These are phyloP conservation scores for Henckelia pumila DNA, from an alignment of 257 asterid genomes.

Conservation along the genomic window DNA sequence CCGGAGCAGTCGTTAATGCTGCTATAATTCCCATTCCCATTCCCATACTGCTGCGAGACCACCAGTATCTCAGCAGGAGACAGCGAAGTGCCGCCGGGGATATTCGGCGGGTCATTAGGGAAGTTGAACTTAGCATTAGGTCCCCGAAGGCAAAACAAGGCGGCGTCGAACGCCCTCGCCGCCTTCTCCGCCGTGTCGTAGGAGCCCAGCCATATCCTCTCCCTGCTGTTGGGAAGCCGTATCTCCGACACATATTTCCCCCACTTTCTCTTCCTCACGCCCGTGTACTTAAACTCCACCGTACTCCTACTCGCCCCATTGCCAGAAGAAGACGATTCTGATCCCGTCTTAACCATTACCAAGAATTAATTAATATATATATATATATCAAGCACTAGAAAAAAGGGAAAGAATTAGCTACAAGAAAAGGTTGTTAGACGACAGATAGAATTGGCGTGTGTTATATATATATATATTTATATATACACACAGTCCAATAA, in stretches of 20 bases:
- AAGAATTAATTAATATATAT: too few relatives aligned
- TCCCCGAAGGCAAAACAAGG: conserved; percentile 58
- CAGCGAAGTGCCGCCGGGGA: conserved; percentile 32
- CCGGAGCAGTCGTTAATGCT: conserved; percentile 20
- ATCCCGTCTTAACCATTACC: conserved; percentile 9
- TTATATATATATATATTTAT: conserved; percentile 15
- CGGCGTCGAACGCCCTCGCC: conserved; percentile 65
- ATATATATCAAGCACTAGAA: too few relatives aligned
- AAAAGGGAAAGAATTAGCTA: not conserved
- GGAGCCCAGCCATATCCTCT: conserved; percentile 68
- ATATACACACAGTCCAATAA: conserved; percentile 23
- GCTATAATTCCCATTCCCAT: too few relatives aligned
- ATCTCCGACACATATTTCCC: conserved; percentile 71
- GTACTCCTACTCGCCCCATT: not conserved
- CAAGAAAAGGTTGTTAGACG: conserved; percentile 3
- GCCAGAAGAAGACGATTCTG: conserved; percentile 13
- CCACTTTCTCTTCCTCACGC: conserved; percentile 62
- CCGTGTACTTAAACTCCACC: conserved; percentile 47
- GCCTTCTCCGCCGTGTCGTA: conserved; percentile 59
- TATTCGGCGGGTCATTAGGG: conserved; percentile 39
- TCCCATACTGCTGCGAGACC: conserved; percentile 46
- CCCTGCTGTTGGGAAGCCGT: conserved; percentile 64
- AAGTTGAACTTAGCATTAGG: conserved; percentile 48
- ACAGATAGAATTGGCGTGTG: conserved; percentile 18
- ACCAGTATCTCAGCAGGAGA: conserved; percentile 36